A percentile compares a stretch with the other conserved stretches of the same genome.
phyloP scores from a whole-genome alignment of 139 green algal species.

The Tetradesmus lagerheimii region DNA sequence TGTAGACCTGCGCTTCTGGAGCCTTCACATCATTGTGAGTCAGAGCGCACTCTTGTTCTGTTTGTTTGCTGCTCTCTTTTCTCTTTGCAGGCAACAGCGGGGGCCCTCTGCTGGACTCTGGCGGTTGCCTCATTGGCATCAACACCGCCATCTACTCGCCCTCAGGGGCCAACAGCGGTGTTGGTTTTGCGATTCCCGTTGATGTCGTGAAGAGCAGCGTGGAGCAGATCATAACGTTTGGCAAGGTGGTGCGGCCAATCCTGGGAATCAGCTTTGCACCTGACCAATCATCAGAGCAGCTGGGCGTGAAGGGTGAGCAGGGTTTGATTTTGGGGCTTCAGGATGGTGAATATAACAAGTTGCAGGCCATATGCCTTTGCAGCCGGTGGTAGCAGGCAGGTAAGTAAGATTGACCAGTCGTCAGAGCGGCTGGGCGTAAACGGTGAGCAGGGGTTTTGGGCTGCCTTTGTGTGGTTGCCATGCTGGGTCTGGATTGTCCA shows the following conservation, averaged over 20 bases:
- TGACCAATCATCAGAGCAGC: constrained; percentile 77
- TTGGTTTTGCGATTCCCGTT: constrained; percentile 60
- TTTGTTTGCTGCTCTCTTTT: no score
- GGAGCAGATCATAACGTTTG: constrained; percentile 80
- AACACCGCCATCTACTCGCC: constrained; percentile 92
- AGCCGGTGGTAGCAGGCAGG: neutral
- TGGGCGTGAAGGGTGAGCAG: constrained; percentile 70
- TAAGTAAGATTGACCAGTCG: no score
- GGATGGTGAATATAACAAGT: no score
- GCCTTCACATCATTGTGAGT: no score
- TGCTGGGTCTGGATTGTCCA: no score
- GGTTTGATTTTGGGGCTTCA: no score
- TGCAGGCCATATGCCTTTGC: neutral
- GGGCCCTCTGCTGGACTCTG: constrained; percentile 76
- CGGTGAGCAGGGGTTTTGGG: constrained; percentile 38
- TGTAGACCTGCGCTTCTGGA: no score
- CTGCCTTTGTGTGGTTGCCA: no score
- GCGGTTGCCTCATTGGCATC: constrained; percentile 77
- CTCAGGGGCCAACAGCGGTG: constrained; percentile 79
- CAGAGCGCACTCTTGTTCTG: no score
- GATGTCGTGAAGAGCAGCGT: constrained; percentile 60
- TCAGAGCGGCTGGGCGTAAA: constrained; percentile 72
- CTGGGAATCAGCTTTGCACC: constrained; percentile 94
- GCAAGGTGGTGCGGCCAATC: constrained; percentile 79
- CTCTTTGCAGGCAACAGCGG: constrained; percentile 61